Base-by-base conservation (phyloP, 768 basidiomycete species). In the Termitomyces sp. region DNA sequence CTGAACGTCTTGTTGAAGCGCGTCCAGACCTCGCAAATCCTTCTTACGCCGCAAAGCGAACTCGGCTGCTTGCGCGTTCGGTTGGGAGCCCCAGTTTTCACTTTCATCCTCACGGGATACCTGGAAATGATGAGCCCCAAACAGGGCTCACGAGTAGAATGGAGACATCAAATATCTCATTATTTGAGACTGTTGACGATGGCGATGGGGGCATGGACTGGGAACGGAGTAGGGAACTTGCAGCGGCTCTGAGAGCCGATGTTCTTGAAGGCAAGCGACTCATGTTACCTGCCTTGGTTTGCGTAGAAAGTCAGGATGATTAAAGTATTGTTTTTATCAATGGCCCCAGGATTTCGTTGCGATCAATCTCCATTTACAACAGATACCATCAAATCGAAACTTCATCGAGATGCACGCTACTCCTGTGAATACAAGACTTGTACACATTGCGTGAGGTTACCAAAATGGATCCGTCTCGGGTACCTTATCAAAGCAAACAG, bases 1-100 rank as follows among this genome's bases (percentile, higher is more conserved):
- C 74, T 0, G 74, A 78, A 38, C 75, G 73, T 35, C 66, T 83
- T 15, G 71, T 74, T 4, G 63, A 62, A 14, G 78, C 77, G 11
- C 73, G 75, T 28, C 82, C 81, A 2, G 72, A 77, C 53, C 70
- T 74, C 8, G 73, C 76, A 1, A 63, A 64, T 7, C 62, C 69
- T 2, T 64, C 70, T 0, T 76, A 73, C 54, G 49, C 60, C 43
- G 46, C 48, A 5, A 71, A 67, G 50, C 62, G 67, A 10, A 67
- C 68, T 14, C 64, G 59, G 48, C 55, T 66, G 14, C 42, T 63
- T 19, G 66, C 59, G 19, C 54, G 61, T 23, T 48, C 49, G 19
- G 53, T 50, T n/a, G 53, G 55, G 11, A 51, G 30, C 17, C 40
- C 35, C 19, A 49, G 51, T 14, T 38, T 44, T 14, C 55, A 33